Evolutionary conservation across 2,329 filamentous ascomycete species (phyloP).

Genomic region (Aspergillus novoparasiticus): DNA sequence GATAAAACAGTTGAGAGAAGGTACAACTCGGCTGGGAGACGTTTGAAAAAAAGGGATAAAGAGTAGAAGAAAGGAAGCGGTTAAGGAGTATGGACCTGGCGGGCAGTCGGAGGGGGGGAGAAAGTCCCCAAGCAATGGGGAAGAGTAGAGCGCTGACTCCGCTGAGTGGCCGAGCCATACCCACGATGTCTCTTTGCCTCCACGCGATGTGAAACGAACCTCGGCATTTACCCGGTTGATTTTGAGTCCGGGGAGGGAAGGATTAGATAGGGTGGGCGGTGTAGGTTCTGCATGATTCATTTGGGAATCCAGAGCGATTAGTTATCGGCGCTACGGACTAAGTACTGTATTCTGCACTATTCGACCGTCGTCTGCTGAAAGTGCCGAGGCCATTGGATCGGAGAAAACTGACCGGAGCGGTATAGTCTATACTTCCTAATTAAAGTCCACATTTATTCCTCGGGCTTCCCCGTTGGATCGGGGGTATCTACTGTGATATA

Average conservation of each 20-base stretch:
- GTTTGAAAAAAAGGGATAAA: neutral
- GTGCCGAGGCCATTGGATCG: neutral
- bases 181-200: slow-evolving; percentile 3
- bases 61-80: neutral
- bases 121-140: neutral
- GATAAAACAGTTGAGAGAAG: neutral
- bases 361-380: neutral
- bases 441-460: neutral
- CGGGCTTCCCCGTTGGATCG: neutral
- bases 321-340: neutral
- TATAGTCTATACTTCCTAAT: no score
- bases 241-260: neutral
- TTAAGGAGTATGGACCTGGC: neutral
- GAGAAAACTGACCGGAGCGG: no score
- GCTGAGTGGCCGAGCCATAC: neutral
- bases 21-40: neutral
- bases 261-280: neutral
- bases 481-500: neutral
- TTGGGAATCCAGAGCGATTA: neutral
- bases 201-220: slow-evolving; percentile 10
- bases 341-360: no score
- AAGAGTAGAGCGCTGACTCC: neutral
- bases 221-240: slow-evolving; percentile 15
- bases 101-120: neutral
- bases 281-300: neutral